Base-by-base conservation (phyloP, 805 yeast genomes). In the Nakazawaea molendinolei region DNA sequence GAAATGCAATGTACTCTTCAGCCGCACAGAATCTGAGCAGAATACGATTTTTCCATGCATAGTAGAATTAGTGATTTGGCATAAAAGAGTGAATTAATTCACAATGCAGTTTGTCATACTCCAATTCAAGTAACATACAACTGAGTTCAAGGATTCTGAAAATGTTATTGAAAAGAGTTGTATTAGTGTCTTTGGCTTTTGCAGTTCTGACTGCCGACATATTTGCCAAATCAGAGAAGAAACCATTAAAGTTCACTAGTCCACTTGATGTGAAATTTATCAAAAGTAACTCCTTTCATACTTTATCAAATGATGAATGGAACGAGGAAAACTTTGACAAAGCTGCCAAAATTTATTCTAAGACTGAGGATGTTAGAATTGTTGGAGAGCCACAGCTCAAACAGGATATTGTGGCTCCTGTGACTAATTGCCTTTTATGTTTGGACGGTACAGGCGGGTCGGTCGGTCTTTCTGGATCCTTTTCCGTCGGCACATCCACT, bases 351-450 rank as follows among this genome's bases (percentile, higher is more conserved):
- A 10, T 15, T 4, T 32, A 19, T 16, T n/a, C 33, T 7, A 38
- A 38, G 16, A 16, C 14, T n/a, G 12, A 12, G 4, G 28, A 38
- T 4, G 25, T 38, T 10, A 31, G 18, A 13, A 23, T 38, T 23
- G 23, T 28, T 19, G 13, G 15, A 13, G 32, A 13, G 8, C 33
- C 33, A 18, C 14, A 19, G 13, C 9, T 15, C 3, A 24, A 28
- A 19, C n/a, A 24, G n/a, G 22, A 33, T 22, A 9, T 33, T 5
- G 22, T 33, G 8, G n/a, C 28, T 13, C 37, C 40, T 16, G 19
- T 38, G 13, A 28, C 40, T 7, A 38, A 38, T 23, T 38, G 40
- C 21, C 30, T 38, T 17, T 10, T 24, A 12, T 33, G 40, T 24
- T 4, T 9, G 5, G 16, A 32, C 4, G 40, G 40, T 4, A 14